Percentiles rank a stretch among this genome's conserved stretches.
phyloP scores from a whole-genome alignment of 2,329 filamentous ascomycete genomes.

The Alternaria gansuensis region DNA sequence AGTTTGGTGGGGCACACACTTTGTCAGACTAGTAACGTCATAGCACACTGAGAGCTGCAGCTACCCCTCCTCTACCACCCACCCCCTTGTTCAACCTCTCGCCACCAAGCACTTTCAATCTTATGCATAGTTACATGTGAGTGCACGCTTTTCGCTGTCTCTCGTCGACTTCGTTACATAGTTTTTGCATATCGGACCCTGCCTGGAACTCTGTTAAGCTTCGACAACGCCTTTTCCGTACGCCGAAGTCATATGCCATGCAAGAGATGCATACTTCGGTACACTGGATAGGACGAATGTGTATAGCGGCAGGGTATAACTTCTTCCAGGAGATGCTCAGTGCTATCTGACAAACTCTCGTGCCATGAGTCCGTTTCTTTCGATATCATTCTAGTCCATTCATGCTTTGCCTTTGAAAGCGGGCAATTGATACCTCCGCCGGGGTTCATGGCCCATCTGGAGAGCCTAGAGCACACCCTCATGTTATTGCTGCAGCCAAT shows the following conservation, averaged over 20 bases:
- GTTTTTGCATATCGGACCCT: no score
- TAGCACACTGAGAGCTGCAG: constrained; percentile 27
- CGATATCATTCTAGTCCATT: constrained; percentile 4
- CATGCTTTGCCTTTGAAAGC: neutral
- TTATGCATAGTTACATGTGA: neutral
- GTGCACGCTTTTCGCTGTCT: neutral
- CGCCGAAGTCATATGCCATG: neutral
- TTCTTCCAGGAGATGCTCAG: neutral
- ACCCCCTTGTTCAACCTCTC: constrained; percentile 24
- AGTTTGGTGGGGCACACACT: constrained; percentile 30
- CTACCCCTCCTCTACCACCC: constrained; percentile 41
- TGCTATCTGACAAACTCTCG: no score
- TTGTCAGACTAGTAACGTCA: constrained; percentile 29
- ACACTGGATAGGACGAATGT: neutral
- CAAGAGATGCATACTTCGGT: neutral
- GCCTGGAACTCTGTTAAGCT: no score
- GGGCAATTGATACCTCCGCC: constrained; percentile 8
- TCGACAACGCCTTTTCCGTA: no score
- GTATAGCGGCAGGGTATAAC: neutral
- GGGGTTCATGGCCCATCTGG: neutral
- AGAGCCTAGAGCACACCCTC: neutral
- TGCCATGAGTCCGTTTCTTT: no score
- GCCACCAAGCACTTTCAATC: constrained; percentile 23
- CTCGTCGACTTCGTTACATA: no score
- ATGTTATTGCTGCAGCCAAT: constrained; percentile 8